Base-by-base conservation (phyloP, 768 basidiomycete genomes). In the Panaeolus papilionaceus region DNA sequence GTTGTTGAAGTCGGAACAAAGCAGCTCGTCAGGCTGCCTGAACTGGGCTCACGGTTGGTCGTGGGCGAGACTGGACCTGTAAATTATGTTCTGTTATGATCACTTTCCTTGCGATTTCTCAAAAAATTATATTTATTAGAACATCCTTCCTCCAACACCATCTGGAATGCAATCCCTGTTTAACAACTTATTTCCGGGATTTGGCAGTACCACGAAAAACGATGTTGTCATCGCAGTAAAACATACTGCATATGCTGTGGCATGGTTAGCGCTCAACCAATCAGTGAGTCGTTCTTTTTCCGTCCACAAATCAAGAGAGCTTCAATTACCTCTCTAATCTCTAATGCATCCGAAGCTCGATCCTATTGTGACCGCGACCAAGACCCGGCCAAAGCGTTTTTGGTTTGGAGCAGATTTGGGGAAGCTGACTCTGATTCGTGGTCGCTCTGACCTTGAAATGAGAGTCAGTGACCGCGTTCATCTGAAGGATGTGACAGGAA, bases 201-300 rank as follows among this genome's bases (percentile, higher is more conserved):
- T 69, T 77, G 80, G 61, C 79, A 33, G 54, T 58, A 58, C 54
- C 4, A 83, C 81, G 44, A 74, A 73, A 14, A 78, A 80, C 14
- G 92, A 92, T 67, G 89, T 88, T 1, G 90, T 95, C 37, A 81
- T 95, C 40, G 84, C 86, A 26, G 85, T 95, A 33, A 88, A 85
- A 69, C 94, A 93, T 67, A 92, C 88, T 16, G 90, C 92, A 45
- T 86, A 95, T 68, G 93, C 92, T 14, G 81, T 97, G 58, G 86
- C 89, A 61, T 97, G 95, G 95, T 82, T 95, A 4, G 95, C 94
- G 20, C 80, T 97, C 64, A 95, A 94, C 69, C 95, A 97, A 82
- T 85, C 86, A 64, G 95, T 94, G 74, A 65, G 89, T 75, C 38
- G 14, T 66, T 40, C 37, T 23, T 20, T 33, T 33, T 33, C 33